Conservation (phyloP, 2,329 filamentous ascomycete species). For the Pseudogymnoascus sp. region DNA sequence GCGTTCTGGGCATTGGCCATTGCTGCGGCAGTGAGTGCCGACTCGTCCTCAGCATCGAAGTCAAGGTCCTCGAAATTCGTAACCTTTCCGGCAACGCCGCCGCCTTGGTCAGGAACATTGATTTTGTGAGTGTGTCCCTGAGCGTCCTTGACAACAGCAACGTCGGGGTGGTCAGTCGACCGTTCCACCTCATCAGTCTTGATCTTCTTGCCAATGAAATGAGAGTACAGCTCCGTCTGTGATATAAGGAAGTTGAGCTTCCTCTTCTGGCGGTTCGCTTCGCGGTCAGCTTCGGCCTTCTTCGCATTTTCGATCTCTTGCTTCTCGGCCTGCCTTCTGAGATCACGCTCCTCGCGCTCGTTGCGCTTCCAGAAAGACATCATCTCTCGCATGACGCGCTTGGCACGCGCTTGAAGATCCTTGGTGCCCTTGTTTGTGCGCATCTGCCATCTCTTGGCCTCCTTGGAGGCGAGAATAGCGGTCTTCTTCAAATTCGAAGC, state of each 20-base stretch:
- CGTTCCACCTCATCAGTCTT: constrained; percentile 93
- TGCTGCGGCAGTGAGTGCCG: constrained; percentile 68
- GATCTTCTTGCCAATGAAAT: constrained; percentile 99
- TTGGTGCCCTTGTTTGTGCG: constrained; percentile 98
- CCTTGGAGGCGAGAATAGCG: constrained; percentile 90
- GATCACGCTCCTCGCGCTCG: constrained; percentile 90
- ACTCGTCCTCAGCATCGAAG: constrained; percentile 92
- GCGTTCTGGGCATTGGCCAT: constrained; percentile 95
- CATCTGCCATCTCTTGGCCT: constrained; percentile 93
- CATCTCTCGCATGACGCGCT: constrained; percentile 99
- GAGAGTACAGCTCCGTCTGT: constrained; percentile 95
- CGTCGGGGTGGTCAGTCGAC: constrained; percentile 74
- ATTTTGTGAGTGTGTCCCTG: constrained; percentile 32
- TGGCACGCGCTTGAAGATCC: constrained; percentile 90
- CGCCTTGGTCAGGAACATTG: constrained; percentile 41
- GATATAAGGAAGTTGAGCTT: constrained; percentile 99
- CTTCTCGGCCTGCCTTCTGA: constrained; percentile 87
- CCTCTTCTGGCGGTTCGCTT: constrained; percentile 93
- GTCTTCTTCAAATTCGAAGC: constrained; percentile 97
- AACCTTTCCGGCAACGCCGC: constrained; percentile 58
- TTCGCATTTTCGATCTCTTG: constrained; percentile 95
- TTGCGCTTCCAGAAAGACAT: constrained; percentile 99
- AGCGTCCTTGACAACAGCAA: constrained; percentile 44
- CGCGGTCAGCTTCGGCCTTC: constrained; percentile 92
- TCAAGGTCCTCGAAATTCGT: constrained; percentile 92